Percentiles rank a stretch among this genome's conserved stretches.
These are phyloP conservation scores for Amorphotheca resinae DNA, from an alignment of 495 filamentous ascomycete genomes.

Conservation along the genomic window DNA sequence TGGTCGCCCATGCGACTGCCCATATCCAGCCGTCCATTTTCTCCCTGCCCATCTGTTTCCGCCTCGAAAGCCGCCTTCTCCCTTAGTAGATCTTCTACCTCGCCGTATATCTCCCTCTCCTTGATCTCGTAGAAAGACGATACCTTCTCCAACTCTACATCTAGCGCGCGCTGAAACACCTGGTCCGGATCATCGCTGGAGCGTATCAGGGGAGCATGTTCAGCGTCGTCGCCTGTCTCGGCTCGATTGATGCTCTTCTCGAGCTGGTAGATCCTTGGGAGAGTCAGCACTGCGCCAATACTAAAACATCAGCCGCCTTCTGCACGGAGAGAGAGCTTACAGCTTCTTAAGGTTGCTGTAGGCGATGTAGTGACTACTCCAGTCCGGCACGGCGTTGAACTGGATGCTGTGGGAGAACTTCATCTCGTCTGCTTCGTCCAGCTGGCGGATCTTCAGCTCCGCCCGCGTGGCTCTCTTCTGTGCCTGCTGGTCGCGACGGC, in stretches of 20 bases:
- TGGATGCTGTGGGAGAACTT: constrained; percentile 99
- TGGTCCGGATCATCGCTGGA: constrained; percentile 53
- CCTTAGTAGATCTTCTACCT: constrained; percentile 60
- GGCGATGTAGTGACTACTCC: constrained; percentile 93
- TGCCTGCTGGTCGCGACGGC: constrained; percentile 1
- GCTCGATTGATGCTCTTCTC: constrained; percentile 62
- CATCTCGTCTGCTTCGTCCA: constrained; percentile 70
- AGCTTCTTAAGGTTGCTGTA: constrained; percentile 99
- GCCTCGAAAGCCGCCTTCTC: constrained; percentile 64
- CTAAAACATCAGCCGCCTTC: background rate
- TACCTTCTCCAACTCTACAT: constrained; percentile 87
- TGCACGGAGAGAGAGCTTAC: constrained; percentile 38
- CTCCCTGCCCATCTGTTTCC: constrained; percentile 41
- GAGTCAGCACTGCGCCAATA: constrained; percentile 8
- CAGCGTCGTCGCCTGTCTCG: constrained; percentile 44
- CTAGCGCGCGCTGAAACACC: constrained; percentile 67
- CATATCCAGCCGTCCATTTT: constrained; percentile 33
- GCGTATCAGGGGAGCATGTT: constrained; percentile 65
- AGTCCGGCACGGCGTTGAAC: constrained; percentile 98
- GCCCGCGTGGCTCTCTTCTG: constrained; percentile 27
- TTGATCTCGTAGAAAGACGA: constrained; percentile 80
- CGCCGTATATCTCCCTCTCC: constrained; percentile 70
- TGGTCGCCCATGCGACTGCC: constrained; percentile 15
- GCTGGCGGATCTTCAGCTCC: constrained; percentile 40
- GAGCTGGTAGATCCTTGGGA: constrained; percentile 75